Percentiles rank a stretch among this genome's conserved stretches.
phyloP scores from a whole-genome alignment of 2,329 filamentous ascomycete species.

The Grosmannia clavigera region DNA sequence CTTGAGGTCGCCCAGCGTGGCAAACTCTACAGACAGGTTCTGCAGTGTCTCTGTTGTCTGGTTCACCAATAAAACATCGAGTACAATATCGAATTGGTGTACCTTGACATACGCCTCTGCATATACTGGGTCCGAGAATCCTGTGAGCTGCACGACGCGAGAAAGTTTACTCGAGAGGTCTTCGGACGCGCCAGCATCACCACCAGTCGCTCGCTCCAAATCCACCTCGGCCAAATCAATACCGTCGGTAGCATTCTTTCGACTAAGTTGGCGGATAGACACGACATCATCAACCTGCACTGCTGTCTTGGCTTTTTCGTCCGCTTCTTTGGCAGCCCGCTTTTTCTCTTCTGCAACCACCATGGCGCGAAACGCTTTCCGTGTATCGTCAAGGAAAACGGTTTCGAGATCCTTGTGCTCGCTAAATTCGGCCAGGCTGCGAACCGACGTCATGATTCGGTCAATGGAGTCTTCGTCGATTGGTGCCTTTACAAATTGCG shows the following conservation, averaged over 20 bases:
- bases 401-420: constrained; percentile 82
- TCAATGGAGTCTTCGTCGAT: constrained; percentile 99
- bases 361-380: constrained; percentile 93
- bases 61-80: constrained; percentile 93
- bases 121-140: constrained; percentile 96
- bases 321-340: constrained; percentile 84
- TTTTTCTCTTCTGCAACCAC: constrained; percentile 97
- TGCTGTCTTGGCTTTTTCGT: constrained; percentile 84
- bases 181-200: constrained; percentile 64
- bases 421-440: constrained; percentile 80
- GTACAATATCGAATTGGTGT: constrained; percentile 95
- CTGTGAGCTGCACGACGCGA: constrained; percentile 90
- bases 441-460: constrained; percentile 93
- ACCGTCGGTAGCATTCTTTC: constrained; percentile 75
- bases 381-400: constrained; percentile 88
- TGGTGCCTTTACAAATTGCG: constrained; percentile 93
- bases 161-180: constrained; percentile 89
- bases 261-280: constrained; percentile 80
- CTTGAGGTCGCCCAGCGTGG: constrained; percentile 94
- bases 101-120: constrained; percentile 99
- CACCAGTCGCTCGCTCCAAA: constrained; percentile 86
- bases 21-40: constrained; percentile 95
- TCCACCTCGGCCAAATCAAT: constrained; percentile 80
- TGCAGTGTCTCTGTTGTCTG: constrained; percentile 94
- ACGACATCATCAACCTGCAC: constrained; percentile 95